Percentiles rank a stretch among this genome's conserved stretches.
Evolutionary conservation across 2,329 filamentous ascomycete species (phyloP).

Genomic region (Penicillium olsonii): DNA sequence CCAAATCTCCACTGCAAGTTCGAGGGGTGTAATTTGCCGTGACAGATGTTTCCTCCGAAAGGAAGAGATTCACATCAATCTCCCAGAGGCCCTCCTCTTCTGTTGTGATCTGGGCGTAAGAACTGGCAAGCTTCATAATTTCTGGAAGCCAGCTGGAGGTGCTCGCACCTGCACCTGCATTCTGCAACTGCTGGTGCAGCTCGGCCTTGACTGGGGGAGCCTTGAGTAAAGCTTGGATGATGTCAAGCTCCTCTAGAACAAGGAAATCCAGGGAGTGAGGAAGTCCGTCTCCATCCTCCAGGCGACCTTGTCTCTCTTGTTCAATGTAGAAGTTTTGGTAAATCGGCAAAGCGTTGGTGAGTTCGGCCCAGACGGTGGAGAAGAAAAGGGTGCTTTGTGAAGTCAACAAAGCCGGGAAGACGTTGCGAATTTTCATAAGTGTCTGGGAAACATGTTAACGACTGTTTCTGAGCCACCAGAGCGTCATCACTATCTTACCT

Average conservation of each 20-base stretch:
- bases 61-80: slow-evolving; percentile 90
- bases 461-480: not conserved
- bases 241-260: slow-evolving; percentile 90
- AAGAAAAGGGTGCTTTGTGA: slow-evolving; percentile 83
- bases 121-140: slow-evolving; percentile 80
- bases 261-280: slow-evolving; percentile 94
- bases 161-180: slow-evolving; percentile 59
- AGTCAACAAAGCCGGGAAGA: slow-evolving; percentile 80
- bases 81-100: slow-evolving; percentile 97
- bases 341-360: slow-evolving; percentile 68
- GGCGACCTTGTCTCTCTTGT: slow-evolving; percentile 78
- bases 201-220: slow-evolving; percentile 86
- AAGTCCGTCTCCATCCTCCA: slow-evolving; percentile 88
- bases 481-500: slow-evolving; percentile 52
- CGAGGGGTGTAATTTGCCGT: slow-evolving; percentile 95
- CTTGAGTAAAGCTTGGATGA: slow-evolving; percentile 86
- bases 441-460: slow-evolving; percentile 55
- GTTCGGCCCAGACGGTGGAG: slow-evolving; percentile 83
- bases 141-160: slow-evolving; percentile 80
- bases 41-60: slow-evolving; percentile 92
- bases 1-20: slow-evolving; percentile 85
- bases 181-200: slow-evolving; percentile 74
- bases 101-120: slow-evolving; percentile 84
- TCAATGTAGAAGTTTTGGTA: slow-evolving; percentile 86
- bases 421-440: slow-evolving; percentile 79